Conservation (phyloP, 225 moss, liverwort and hornwort species). For the Lunularia cruciata region DNA sequence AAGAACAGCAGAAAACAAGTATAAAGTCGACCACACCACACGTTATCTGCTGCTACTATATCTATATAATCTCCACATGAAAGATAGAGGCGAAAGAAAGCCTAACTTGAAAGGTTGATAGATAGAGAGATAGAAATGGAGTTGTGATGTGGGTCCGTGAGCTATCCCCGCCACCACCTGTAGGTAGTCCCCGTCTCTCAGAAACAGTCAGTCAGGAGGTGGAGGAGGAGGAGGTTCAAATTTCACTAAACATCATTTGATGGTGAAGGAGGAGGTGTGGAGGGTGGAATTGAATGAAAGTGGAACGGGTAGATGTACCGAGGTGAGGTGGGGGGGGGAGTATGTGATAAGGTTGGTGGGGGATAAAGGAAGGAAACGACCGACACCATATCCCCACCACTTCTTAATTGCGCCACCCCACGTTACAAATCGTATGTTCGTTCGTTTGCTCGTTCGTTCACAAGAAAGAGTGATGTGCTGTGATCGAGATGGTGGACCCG, state of each 20-base stretch:
- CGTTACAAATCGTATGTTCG: neutral
- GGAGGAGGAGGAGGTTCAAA: neutral
- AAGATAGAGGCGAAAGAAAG: too few relatives aligned
- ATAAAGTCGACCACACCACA: too few relatives aligned
- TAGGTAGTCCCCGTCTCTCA: too few relatives aligned
- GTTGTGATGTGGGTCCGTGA: neutral
- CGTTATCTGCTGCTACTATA: too few relatives aligned
- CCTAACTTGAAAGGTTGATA: too few relatives aligned
- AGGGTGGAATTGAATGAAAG: slow-evolving; percentile 5
- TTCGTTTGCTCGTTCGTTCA: too few relatives aligned
- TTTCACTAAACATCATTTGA: neutral
- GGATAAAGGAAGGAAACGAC: slow-evolving; percentile 11
- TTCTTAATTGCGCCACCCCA: slow-evolving; percentile 12
- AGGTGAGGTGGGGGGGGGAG: neutral
- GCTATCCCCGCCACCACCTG: neutral
- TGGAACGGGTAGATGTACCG: slow-evolving; percentile 6
- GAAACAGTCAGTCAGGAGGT: too few relatives aligned
- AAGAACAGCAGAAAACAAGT: too few relatives aligned
- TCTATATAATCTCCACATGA: too few relatives aligned
- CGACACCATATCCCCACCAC: neutral
- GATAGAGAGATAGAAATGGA: too few relatives aligned
- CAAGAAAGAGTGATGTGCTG: neutral
- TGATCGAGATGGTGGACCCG: too few relatives aligned
- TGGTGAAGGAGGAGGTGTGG: neutral
- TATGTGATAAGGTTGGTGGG: slow-evolving; percentile 1